phyloP scores from a whole-genome alignment of 495 filamentous ascomycete genomes.

The Oidiodendron maius region DNA sequence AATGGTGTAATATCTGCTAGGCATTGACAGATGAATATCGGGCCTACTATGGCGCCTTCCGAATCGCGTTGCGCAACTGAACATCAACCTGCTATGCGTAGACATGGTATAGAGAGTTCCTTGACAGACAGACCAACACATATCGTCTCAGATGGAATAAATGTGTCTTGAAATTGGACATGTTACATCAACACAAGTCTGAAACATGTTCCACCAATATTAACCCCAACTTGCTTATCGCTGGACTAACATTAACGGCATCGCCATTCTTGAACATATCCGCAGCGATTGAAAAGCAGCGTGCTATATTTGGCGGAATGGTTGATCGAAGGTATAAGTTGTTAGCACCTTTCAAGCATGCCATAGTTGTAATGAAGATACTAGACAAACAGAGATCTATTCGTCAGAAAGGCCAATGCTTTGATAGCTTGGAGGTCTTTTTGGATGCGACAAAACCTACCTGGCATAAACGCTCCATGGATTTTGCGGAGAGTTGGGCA shows the following conservation, averaged over 20 bases:
- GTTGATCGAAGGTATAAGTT: not conserved
- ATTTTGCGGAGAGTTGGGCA: not conserved
- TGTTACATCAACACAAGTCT: too few species aligned
- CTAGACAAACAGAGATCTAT: not conserved
- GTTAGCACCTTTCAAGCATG: conserved; percentile 4
- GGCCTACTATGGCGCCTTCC: too few species aligned
- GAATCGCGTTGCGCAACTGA: too few species aligned
- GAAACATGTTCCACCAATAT: conserved; percentile 6
- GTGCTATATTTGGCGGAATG: conserved; percentile 1
- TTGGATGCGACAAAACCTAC: conserved; percentile 1
- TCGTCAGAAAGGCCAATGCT: not conserved
- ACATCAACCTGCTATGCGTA: too few species aligned
- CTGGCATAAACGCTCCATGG: conserved; percentile 9
- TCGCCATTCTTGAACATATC: conserved; percentile 1
- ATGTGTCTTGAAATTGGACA: too few species aligned
- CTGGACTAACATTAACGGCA: conserved; percentile 2
- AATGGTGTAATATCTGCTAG: too few species aligned
- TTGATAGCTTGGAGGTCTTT: not conserved
- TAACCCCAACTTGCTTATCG: not conserved
- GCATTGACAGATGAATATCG: too few species aligned
- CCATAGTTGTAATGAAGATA: conserved; percentile 10
- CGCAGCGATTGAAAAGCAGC: conserved; percentile 4
- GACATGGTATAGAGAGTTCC: too few species aligned
- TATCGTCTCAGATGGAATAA: too few species aligned
- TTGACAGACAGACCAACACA: too few species aligned